Evolutionary conservation across 169 alveolate genomes (phyloP).

Genomic region (Plasmodium adleri): DNA sequence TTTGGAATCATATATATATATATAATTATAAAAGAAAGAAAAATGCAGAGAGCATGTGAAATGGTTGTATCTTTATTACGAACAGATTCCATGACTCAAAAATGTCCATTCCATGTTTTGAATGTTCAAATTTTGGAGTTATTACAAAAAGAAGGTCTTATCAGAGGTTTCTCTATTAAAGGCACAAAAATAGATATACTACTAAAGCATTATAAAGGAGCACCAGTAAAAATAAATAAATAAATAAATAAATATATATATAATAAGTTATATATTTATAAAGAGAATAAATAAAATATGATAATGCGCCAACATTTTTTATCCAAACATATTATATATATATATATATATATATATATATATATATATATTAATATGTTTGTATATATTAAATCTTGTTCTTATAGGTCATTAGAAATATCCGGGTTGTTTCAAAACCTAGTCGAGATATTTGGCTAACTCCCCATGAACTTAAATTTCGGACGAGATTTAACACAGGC

Average conservation of each 20-base stretch:
- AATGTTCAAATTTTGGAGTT: constrained; percentile 89
- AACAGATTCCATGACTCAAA: constrained; percentile 87
- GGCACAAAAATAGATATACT: constrained; percentile 91
- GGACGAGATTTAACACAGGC: constrained; percentile 92
- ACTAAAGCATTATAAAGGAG: constrained; percentile 90
- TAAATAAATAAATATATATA: too few species aligned
- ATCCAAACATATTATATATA: neutral
- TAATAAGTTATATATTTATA: too few species aligned
- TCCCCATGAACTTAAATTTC: constrained; percentile 90
- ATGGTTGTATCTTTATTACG: constrained; percentile 91
- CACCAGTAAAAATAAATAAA: constrained; percentile 71
- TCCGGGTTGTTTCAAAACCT: constrained; percentile 92
- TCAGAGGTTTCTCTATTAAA: constrained; percentile 90
- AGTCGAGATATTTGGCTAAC: constrained; percentile 93
- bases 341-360: neutral
- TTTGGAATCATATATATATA: neutral
- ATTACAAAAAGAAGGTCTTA: constrained; percentile 89
- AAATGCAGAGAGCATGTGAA: constrained; percentile 92
- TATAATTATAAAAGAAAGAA: constrained; percentile 13
- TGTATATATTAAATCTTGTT: neutral
- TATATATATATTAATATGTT: neutral
- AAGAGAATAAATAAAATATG: too few species aligned
- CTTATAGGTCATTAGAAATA: constrained; percentile 86
- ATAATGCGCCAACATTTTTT: neutral
- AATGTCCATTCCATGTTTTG: constrained; percentile 87